phyloP scores from a whole-genome alignment of 345 rosid genomes.

The Microthlaspi erraticum region DNA sequence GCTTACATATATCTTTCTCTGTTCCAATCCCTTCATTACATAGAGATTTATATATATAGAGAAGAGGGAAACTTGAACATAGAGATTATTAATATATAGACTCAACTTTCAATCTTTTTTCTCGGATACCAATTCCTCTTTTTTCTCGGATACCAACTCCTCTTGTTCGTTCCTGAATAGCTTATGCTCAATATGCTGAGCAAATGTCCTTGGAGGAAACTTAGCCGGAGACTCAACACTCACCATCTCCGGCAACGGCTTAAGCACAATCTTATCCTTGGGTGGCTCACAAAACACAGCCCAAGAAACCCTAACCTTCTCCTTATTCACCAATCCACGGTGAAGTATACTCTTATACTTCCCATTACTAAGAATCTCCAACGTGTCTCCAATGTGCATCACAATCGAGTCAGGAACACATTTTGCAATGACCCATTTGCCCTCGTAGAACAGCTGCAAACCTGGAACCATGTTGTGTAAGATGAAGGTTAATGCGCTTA shows the following conservation, averaged over 20 bases:
- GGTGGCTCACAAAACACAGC: slow-evolving; percentile 98
- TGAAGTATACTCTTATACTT: slow-evolving; percentile 95
- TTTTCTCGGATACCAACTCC: slow-evolving; percentile 39
- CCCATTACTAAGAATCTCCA: slow-evolving; percentile 92
- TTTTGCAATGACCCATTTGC: slow-evolving; percentile 87
- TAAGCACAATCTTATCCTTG: slow-evolving; percentile 84
- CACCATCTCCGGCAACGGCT: slow-evolving; percentile 76
- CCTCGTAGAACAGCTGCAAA: slow-evolving; percentile 80
- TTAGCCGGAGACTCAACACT: slow-evolving; percentile 66
- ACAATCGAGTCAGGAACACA: slow-evolving; percentile 93
- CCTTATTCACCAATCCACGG: slow-evolving; percentile 90
- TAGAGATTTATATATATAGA: not conserved
- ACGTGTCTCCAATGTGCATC: slow-evolving; percentile 93
- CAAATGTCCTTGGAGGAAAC: slow-evolving; percentile 92
- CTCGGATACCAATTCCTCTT: slow-evolving; percentile 37
- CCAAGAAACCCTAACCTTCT: slow-evolving; percentile 96
- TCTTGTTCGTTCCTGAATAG: slow-evolving; percentile 71
- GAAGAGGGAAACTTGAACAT: slow-evolving; percentile 18
- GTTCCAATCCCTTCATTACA: not conserved
- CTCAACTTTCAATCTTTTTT: slow-evolving; percentile 8
- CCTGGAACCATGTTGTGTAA: slow-evolving; percentile 99
- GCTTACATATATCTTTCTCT: not conserved
- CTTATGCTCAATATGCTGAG: slow-evolving; percentile 84
- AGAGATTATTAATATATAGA: not conserved
- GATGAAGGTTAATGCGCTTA: slow-evolving; percentile 90